A percentile compares a stretch with the other conserved stretches of the same genome.
These are phyloP conservation scores for Suhomyces wounanorum DNA, from an alignment of 1,139 yeast genomes.

Conservation along the genomic window DNA sequence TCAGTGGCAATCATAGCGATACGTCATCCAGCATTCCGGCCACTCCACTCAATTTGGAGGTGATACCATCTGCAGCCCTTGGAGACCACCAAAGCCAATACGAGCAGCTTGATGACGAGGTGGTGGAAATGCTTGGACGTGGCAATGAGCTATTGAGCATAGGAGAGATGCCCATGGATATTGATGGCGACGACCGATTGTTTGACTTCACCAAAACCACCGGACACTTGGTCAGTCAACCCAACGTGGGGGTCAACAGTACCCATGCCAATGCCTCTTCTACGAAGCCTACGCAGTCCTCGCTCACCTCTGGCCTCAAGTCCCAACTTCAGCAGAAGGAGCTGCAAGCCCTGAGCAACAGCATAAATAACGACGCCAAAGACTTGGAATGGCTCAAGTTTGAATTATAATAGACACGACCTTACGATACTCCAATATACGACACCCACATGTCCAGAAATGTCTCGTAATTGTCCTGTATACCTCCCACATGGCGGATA, in stretches of 20 bases:
- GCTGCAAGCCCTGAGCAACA: conserved; percentile 2
- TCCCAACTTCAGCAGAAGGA: conserved; percentile 16
- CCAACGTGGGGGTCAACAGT: conserved; percentile 5
- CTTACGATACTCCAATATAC: neutral
- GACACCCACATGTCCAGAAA: neutral
- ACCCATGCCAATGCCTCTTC: conserved; percentile 13
- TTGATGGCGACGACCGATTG: conserved; percentile 21
- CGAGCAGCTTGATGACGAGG: conserved; percentile 8
- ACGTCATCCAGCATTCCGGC: conserved; percentile 17
- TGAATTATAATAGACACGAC: conserved; percentile 29
- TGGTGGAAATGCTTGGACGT: conserved; percentile 10
- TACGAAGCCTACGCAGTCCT: conserved; percentile 20
- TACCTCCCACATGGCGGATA: too few relatives aligned
- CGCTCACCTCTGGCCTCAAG: conserved; percentile 33
- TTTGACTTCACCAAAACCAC: conserved; percentile 17
- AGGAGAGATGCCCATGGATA: conserved; percentile 13
- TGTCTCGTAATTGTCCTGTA: too few relatives aligned
- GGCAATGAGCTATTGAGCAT: conserved; percentile 4
- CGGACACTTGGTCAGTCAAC: conserved; percentile 2
- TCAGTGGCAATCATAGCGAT: conserved; percentile 9
- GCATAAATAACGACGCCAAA: conserved; percentile 19
- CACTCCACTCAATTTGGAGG: conserved; percentile 25
- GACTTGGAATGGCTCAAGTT: conserved; percentile 53
- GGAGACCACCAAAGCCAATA: neutral
- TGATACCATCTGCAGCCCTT: conserved; percentile 20